Evolutionary conservation across 768 basidiomycete genomes (phyloP).

Genomic region (Daedaleopsis sinensis): DNA sequence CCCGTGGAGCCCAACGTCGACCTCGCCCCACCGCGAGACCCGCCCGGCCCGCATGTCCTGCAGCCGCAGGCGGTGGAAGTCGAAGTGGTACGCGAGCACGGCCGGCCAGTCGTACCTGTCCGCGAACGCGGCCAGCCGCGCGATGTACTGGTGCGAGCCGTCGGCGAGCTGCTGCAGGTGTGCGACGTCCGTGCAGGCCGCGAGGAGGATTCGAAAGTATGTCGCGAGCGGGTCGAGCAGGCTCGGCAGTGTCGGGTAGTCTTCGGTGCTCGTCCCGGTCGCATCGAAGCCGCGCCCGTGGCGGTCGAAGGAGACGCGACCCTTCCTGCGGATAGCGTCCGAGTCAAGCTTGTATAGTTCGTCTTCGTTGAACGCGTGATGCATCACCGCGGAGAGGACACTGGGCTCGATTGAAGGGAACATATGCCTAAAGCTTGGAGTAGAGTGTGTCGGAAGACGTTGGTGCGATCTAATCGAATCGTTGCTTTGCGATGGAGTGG

Average conservation of each 20-base stretch:
- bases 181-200: not conserved
- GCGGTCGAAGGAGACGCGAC: not conserved
- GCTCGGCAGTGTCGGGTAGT: not conserved
- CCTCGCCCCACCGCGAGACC: not conserved
- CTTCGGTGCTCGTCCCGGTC: not conserved
- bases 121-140: not conserved
- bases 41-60: not conserved
- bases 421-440: not conserved
- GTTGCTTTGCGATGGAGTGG: not conserved
- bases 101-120: not conserved
- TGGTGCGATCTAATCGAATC: not conserved
- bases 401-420: not conserved
- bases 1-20: not conserved
- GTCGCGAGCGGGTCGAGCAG: not conserved
- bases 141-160: not conserved
- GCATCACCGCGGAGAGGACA: not conserved
- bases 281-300: not conserved
- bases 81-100: constrained; percentile 1
- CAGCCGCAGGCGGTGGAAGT: not conserved
- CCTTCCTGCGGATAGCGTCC: not conserved
- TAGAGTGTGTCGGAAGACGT: not conserved
- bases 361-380: not conserved
- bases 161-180: not conserved
- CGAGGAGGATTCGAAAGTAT: not conserved
- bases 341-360: not conserved